Percentiles rank a stretch among this genome's conserved stretches.
Conservation (phyloP, 768 basidiomycete genomes). For the Hygrophorus pudorinus region DNA sequence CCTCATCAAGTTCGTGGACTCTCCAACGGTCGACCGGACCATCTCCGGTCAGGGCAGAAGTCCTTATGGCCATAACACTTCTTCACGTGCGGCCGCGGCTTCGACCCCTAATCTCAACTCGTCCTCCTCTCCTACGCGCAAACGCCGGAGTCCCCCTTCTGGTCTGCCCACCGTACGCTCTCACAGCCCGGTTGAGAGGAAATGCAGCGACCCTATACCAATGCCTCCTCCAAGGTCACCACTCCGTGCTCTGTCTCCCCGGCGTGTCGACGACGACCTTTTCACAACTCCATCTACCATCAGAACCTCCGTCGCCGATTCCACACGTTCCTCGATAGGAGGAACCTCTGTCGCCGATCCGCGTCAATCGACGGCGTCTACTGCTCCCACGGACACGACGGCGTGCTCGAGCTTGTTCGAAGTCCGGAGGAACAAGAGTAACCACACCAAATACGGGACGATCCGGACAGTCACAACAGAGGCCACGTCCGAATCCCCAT, state of each 20-base stretch:
- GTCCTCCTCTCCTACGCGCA: conserved; percentile 27
- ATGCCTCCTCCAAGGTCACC: conserved; percentile 40
- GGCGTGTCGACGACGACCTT: conserved; percentile 19
- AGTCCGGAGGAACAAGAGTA: conserved; percentile 26
- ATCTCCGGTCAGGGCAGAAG: conserved; percentile 31
- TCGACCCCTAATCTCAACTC: conserved; percentile 53
- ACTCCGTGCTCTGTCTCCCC: conserved; percentile 29
- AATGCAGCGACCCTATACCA: conserved; percentile 14
- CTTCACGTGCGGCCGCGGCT: conserved; percentile 34
- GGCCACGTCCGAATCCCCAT: conserved; percentile 65
- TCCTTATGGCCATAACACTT: conserved; percentile 26
- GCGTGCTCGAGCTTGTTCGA: conserved; percentile 58
- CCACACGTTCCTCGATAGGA: conserved; percentile 24
- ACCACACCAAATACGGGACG: conserved; percentile 61
- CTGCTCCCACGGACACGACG: conserved; percentile 47
- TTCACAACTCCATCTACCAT: conserved; percentile 10
- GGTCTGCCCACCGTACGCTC: conserved; percentile 43
- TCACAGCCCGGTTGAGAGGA: conserved; percentile 42
- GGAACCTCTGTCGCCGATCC: conserved; percentile 24
- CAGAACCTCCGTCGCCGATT: conserved; percentile 23
- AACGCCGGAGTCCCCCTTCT: conserved; percentile 42
- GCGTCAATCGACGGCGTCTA: conserved; percentile 58
- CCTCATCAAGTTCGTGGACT: conserved; percentile 53
- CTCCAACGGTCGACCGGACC: conserved; percentile 33
- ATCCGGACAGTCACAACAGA: conserved; percentile 79